Percentiles rank a stretch among this genome's conserved stretches.
Evolutionary conservation across 106 monocot species (phyloP).

Genomic region (Narthecium ossifragum): DNA sequence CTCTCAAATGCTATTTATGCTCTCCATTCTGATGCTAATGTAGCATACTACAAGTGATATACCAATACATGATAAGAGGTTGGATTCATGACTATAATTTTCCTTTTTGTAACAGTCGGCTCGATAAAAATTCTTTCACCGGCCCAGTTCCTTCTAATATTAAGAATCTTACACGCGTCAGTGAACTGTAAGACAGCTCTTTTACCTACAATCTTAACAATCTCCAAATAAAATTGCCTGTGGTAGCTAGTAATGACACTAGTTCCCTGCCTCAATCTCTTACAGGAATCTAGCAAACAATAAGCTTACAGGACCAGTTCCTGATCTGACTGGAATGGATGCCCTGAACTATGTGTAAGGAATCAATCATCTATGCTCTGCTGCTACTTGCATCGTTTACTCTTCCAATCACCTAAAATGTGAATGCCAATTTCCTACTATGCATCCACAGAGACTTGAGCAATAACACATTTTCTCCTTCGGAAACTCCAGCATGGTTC

Average conservation of each 20-base stretch:
- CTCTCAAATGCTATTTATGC: no score
- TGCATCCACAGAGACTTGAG: slow-evolving; percentile 71
- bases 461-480: slow-evolving; percentile 67
- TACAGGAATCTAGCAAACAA: slow-evolving; percentile 76
- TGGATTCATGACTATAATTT: background rate
- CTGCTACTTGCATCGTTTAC: background rate
- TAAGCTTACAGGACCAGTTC: slow-evolving; percentile 52
- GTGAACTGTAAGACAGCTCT: slow-evolving; percentile 39
- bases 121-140: slow-evolving; percentile 44
- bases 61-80: no score
- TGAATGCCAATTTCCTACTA: no score
- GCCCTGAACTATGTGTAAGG: slow-evolving; percentile 50
- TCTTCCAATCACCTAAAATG: background rate
- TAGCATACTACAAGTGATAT: no score
- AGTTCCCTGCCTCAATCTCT: background rate
- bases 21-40: no score
- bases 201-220: background rate
- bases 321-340: slow-evolving; percentile 59
- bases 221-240: background rate
- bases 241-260: background rate
- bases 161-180: slow-evolving; percentile 34
- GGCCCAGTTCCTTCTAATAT: slow-evolving; percentile 41
- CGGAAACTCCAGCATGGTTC: slow-evolving; percentile 69
- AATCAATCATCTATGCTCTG: slow-evolving; percentile 6
- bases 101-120: slow-evolving; percentile 29